Evolutionary conservation across 352 stramenopile species (phyloP).

Genomic region (Phytophthora litchii): DNA sequence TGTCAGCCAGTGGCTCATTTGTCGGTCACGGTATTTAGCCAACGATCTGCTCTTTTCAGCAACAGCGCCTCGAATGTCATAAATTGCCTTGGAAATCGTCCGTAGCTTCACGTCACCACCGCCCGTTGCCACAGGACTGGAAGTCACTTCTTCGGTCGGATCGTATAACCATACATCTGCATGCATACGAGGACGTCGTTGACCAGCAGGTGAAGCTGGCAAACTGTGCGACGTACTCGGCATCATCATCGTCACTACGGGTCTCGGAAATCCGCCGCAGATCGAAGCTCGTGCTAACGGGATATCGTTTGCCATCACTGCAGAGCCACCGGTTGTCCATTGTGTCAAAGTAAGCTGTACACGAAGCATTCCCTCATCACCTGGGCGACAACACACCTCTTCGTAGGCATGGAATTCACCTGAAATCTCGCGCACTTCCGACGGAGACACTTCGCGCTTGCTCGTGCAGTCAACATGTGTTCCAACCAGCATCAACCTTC

Average conservation of each 20-base stretch:
- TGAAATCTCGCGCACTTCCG: conserved; percentile 50
- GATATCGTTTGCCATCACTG: conserved; percentile 7
- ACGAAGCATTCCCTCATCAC: conserved; percentile 26
- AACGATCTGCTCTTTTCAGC: conserved; percentile 61
- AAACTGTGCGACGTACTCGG: conserved; percentile 29
- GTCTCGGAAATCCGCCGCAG: conserved; percentile 32
- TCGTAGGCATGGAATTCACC: conserved; percentile 63
- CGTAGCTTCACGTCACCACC: conserved; percentile 68
- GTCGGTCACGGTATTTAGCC: conserved; percentile 60
- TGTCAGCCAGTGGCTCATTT: conserved; percentile 56
- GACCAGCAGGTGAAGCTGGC: conserved; percentile 24
- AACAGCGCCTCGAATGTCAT: conserved; percentile 70
- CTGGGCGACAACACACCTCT: conserved; percentile 48
- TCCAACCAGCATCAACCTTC: conserved; percentile 55
- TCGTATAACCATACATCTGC: conserved; percentile 73
- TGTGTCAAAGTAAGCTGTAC: conserved; percentile 31
- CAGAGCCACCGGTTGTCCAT: conserved; percentile 22
- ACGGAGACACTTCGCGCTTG: conserved; percentile 44
- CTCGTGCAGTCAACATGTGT: conserved; percentile 51
- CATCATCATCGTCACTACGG: conserved; percentile 35
- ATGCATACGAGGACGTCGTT: conserved; percentile 35
- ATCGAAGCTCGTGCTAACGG: conserved; percentile 36
- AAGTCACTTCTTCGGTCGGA: conserved; percentile 49
- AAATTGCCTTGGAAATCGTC: conserved; percentile 77
- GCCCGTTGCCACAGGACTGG: conserved; percentile 10